A percentile compares a stretch with the other conserved stretches of the same genome.
Evolutionary conservation across 148 eudicot species (phyloP).

Genomic region (Beta vulgaris): DNA sequence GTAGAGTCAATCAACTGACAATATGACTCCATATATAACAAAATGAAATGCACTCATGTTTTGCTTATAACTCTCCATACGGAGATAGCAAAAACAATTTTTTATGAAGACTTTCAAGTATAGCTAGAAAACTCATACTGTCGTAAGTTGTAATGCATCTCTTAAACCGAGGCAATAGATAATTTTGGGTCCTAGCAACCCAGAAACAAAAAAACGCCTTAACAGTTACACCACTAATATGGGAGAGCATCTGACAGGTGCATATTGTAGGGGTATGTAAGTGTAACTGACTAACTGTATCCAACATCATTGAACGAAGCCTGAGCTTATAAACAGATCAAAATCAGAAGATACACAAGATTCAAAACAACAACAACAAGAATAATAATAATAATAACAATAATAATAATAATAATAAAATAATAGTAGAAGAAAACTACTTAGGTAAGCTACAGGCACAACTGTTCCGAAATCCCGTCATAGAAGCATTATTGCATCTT

Average conservation of each 20-base stretch:
- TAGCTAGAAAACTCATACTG: background rate
- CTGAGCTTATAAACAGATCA: background rate
- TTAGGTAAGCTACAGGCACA: background rate
- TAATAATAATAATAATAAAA: too few species aligned
- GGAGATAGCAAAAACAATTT: background rate
- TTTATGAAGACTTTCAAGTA: background rate
- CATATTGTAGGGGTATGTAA: background rate
- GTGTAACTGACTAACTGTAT: background rate
- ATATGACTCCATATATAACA: background rate
- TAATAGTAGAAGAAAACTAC: too few species aligned
- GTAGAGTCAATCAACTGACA: conserved; percentile 22
- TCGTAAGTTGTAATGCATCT: background rate
- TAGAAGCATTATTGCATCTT: background rate
- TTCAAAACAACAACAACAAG: too few species aligned
- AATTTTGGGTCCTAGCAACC: background rate
- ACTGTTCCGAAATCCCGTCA: background rate
- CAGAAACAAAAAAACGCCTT: background rate
- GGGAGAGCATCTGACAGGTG: background rate
- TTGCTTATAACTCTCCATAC: background rate
- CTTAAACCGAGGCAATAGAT: background rate
- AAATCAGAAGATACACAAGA: background rate
- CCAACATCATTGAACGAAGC: background rate
- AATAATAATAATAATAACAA: too few species aligned
- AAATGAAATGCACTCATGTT: background rate
- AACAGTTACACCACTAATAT: background rate